Evolutionary conservation across 768 basidiomycete genomes (phyloP), one percentile per base, ranked within the genome.

Genomic region (Lentinula sp.): DNA sequence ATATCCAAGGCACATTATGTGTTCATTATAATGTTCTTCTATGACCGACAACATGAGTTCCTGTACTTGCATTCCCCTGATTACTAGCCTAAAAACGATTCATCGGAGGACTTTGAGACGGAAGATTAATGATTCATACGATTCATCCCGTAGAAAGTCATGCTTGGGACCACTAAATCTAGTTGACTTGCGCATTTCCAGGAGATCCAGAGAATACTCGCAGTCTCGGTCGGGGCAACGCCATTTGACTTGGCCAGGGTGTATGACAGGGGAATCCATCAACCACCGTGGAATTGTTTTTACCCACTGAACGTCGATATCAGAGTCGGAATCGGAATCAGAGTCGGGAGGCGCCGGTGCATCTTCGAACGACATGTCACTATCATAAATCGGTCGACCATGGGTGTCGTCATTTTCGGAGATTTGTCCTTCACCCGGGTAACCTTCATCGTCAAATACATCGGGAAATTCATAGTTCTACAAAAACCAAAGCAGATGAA

Each of bases 11-110:
- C 37, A 16, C 42, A 43, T 59, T 15, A 23, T 36, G 28, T 59
- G 57, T 48, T 59, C 57, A 32, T 48, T 23, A 49, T 59, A 59
- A n/a, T 59, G 57, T 37, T 48, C 57, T 33, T 49, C 33, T 6
- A 59, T 50, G 10, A 48, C 18, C 20, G 7, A 12, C 8, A 18
- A 15, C 16, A 59, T 9, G 6, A 59, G 46, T 32, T 43, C 41
- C 42, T 59, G 57, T 10, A 59, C 57, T 39, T n/a, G 15, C 18
- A 16, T 7, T 4, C 49, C 45, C 18, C 20, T 33, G 6, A 59
- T 15, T 4, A 12, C 9, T 32, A 51, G n/a, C n/a, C 50, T 51
- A 7, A 51, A 16, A 28, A 28, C 28, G 28, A 28, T 28, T 28
- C 28, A 28, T 28, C 28, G 4, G 4, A 28, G 28, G 28, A 28